These are phyloP conservation scores for Arachnomyces sp. DNA, from an alignment of 2,329 filamentous ascomycete species.

Conservation along the genomic window DNA sequence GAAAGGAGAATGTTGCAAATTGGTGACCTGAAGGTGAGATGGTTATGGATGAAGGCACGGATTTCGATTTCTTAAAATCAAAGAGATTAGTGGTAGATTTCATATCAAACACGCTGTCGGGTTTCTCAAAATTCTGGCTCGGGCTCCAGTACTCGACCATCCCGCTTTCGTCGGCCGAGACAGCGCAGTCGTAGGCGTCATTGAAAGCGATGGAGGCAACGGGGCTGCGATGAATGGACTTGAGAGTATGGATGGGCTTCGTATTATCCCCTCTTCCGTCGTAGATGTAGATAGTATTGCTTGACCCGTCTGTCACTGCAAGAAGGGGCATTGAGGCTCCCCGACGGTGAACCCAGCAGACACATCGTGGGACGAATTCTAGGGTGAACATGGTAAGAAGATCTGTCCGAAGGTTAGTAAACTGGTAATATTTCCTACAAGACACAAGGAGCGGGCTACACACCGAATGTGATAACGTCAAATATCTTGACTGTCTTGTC, in stretches of 20 bases:
- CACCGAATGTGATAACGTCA: conserved; percentile 68
- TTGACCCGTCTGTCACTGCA: conserved; percentile 69
- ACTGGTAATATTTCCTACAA: neutral
- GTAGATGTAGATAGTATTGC: conserved; percentile 69
- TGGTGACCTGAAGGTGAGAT: conserved; percentile 79
- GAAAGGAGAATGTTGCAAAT: conserved; percentile 83
- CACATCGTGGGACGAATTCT: conserved; percentile 62
- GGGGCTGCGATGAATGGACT: conserved; percentile 69
- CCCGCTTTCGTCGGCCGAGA: conserved; percentile 79
- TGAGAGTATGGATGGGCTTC: conserved; percentile 66
- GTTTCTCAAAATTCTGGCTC: conserved; percentile 70
- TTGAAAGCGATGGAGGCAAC: conserved; percentile 87
- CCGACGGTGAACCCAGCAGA: conserved; percentile 87
- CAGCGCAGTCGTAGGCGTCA: conserved; percentile 75
- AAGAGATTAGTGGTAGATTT: conserved; percentile 93
- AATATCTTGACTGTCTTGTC: conserved; percentile 46
- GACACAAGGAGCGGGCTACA: conserved; percentile 14
- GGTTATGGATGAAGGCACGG: conserved; percentile 69
- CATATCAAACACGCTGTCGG: conserved; percentile 80
- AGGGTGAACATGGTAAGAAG: conserved; percentile 74
- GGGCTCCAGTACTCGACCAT: conserved; percentile 98
- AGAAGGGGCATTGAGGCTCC: conserved; percentile 82
- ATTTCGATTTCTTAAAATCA: conserved; percentile 93
- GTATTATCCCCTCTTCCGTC: conserved; percentile 80
- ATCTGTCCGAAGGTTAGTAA: conserved; percentile 40